Evolutionary conservation across 345 rosid species (phyloP).

Genomic region (Eucalyptus erythrocorys): DNA sequence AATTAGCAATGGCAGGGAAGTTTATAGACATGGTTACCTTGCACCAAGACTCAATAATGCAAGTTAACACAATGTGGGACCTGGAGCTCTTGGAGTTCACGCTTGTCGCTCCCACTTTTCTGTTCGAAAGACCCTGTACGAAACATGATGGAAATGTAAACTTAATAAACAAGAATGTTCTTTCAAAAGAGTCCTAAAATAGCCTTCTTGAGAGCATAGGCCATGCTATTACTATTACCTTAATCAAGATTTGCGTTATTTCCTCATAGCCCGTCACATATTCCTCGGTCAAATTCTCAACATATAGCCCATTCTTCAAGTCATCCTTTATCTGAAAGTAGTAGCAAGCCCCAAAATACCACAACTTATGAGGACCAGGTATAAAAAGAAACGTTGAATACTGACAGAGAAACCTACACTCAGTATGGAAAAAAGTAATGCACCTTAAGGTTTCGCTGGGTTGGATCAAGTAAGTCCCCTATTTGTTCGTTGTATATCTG

Average conservation of each 20-base stretch:
- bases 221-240: slow-evolving; percentile 39
- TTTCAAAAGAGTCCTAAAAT: neutral
- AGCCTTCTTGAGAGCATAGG: neutral
- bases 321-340: slow-evolving; percentile 70
- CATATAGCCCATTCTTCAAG: slow-evolving; percentile 61
- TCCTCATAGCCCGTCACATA: slow-evolving; percentile 82
- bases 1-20: neutral
- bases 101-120: slow-evolving; percentile 95
- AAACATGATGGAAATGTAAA: neutral
- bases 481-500: slow-evolving; percentile 90
- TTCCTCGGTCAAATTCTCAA: slow-evolving; percentile 84
- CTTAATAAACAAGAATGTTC: neutral
- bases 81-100: slow-evolving; percentile 92
- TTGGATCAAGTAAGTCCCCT: slow-evolving; percentile 87
- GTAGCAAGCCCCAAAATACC: neutral
- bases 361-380: neutral
- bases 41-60: slow-evolving; percentile 69
- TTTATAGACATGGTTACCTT: slow-evolving; percentile 25
- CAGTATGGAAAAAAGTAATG: neutral
- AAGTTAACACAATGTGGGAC: slow-evolving; percentile 75
- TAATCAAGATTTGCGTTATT: slow-evolving; percentile 70
- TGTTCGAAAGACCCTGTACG: slow-evolving; percentile 80
- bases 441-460: slow-evolving; percentile 91
- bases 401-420: neutral
- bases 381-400: neutral